phyloP scores from a whole-genome alignment of 2,329 filamentous ascomycete genomes.

The Pyricularia pennisetigena region DNA sequence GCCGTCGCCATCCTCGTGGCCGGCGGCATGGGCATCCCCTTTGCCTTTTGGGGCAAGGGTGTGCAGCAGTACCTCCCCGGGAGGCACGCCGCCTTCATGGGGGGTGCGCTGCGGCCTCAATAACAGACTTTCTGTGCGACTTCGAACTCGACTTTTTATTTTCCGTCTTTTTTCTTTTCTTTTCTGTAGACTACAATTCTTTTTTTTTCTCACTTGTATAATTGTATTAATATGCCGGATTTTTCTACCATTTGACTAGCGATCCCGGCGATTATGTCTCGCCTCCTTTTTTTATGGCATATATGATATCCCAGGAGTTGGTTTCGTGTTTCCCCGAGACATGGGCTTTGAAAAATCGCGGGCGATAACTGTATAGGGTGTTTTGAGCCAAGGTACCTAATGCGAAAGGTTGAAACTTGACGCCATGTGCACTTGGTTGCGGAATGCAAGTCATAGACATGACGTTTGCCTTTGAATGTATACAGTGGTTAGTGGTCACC shows the following conservation, averaged over 20 bases:
- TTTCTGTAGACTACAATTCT: too few relatives aligned
- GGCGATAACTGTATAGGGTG: too few relatives aligned
- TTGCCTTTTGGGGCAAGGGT: slow-evolving; percentile 17
- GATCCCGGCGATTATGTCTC: background rate
- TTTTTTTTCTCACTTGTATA: too few relatives aligned
- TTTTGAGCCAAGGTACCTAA: too few relatives aligned
- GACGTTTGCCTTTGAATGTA: too few relatives aligned
- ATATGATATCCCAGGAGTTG: background rate
- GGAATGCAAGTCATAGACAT: too few relatives aligned
- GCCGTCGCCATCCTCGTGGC: slow-evolving; percentile 9
- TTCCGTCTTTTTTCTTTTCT: background rate
- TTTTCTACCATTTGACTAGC: background rate
- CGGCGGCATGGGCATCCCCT: slow-evolving; percentile 13
- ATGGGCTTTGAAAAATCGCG: too few relatives aligned
- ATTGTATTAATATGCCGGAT: background rate
- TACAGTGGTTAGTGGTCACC: too few relatives aligned
- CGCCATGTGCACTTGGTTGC: too few relatives aligned
- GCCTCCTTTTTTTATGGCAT: background rate
- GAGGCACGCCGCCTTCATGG: slow-evolving; percentile 12
- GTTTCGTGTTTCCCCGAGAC: too few relatives aligned
- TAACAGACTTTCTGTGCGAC: background rate
- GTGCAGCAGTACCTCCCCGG: slow-evolving; percentile 15
- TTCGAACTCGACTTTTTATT: background rate
- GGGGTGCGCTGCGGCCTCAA: slow-evolving; percentile 15
- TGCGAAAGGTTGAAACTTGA: too few relatives aligned